Evolutionary conservation across 2,329 filamentous ascomycete genomes (phyloP).

Genomic region (Aspergillus sp.): DNA sequence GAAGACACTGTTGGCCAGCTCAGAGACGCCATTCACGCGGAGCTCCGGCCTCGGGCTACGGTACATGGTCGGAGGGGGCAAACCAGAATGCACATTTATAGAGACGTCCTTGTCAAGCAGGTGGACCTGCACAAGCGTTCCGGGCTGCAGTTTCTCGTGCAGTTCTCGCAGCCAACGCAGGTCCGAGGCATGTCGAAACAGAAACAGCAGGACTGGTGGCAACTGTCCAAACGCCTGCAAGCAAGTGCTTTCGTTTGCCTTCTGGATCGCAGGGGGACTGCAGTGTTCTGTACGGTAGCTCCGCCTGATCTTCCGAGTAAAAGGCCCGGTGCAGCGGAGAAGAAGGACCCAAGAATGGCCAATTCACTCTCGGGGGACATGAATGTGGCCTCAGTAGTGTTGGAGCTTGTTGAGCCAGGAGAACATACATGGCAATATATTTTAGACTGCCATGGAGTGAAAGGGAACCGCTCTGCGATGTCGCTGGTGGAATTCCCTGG

Average conservation of each 20-base stretch:
- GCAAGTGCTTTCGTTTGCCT: constrained; percentile 31
- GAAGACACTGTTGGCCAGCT: constrained; percentile 36
- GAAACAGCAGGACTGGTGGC: constrained; percentile 29
- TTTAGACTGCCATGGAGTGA: constrained; percentile 14
- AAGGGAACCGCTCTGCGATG: constrained; percentile 10
- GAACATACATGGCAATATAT: constrained; percentile 22
- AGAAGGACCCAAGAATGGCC: background rate
- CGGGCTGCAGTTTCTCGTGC: constrained; percentile 16
- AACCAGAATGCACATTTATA: constrained; percentile 8
- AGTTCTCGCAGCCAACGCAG: constrained; percentile 26
- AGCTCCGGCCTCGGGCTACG: constrained; percentile 5
- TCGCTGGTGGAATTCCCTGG: constrained; percentile 63
- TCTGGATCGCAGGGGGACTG: constrained; percentile 15
- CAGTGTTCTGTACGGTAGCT: constrained; percentile 28
- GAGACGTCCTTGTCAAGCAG: background rate
- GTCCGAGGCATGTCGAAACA: constrained; percentile 7
- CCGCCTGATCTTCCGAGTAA: constrained; percentile 2
- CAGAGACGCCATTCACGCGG: constrained; percentile 30
- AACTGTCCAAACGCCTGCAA: constrained; percentile 30
- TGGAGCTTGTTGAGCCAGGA: constrained; percentile 29
- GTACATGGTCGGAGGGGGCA: constrained; percentile 2
- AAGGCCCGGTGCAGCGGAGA: background rate
- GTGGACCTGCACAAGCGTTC: constrained; percentile 21
- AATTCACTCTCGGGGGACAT: constrained; percentile 26
- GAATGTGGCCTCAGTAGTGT: constrained; percentile 27